Evolutionary conservation across 257 asterid genomes (phyloP).

Genomic region (Nicotiana attenuata): DNA sequence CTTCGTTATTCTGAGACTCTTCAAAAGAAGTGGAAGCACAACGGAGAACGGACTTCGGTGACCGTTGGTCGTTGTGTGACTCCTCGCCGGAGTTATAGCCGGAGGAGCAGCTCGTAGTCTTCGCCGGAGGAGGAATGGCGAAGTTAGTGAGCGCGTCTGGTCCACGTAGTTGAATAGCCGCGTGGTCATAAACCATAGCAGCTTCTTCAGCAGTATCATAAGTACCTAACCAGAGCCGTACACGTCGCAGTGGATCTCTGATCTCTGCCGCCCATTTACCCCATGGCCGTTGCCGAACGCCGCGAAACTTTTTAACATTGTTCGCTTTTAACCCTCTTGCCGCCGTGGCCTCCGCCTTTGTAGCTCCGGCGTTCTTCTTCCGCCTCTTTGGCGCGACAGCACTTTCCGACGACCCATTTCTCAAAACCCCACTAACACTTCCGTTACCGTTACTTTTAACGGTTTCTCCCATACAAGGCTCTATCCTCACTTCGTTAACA

Average conservation of each 20-base stretch:
- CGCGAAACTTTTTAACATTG: conserved; percentile 57
- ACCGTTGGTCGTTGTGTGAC: conserved; percentile 40
- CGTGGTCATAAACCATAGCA: conserved; percentile 97
- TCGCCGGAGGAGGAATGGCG: conserved; percentile 36
- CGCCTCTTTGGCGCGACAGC: conserved; percentile 22
- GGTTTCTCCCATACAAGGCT: conserved; percentile 22
- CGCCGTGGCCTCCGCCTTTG: conserved; percentile 4
- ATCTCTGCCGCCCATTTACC: conserved; percentile 99
- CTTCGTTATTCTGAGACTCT: conserved; percentile 36
- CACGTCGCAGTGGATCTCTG: conserved; percentile 77
- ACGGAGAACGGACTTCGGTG: conserved; percentile 78
- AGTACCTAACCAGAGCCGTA: conserved; percentile 88
- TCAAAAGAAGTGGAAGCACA: conserved; percentile 35
- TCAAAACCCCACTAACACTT: conserved; percentile 15
- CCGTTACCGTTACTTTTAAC: conserved; percentile 14
- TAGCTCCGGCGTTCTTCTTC: conserved; percentile 32
- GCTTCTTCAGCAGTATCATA: conserved; percentile 97
- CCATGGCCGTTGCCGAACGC: conserved; percentile 95
- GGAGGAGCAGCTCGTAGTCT: conserved; percentile 29
- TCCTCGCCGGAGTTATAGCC: conserved; percentile 76
- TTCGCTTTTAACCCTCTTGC: conserved; percentile 14
- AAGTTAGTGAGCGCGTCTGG: conserved; percentile 93
- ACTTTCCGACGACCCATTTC: conserved; percentile 5
- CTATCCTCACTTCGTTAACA: conserved; percentile 60
- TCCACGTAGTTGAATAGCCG: conserved; percentile 91